Conservation (phyloP, 371 early-diverging fungal species). For the Mucor velutinosus region DNA sequence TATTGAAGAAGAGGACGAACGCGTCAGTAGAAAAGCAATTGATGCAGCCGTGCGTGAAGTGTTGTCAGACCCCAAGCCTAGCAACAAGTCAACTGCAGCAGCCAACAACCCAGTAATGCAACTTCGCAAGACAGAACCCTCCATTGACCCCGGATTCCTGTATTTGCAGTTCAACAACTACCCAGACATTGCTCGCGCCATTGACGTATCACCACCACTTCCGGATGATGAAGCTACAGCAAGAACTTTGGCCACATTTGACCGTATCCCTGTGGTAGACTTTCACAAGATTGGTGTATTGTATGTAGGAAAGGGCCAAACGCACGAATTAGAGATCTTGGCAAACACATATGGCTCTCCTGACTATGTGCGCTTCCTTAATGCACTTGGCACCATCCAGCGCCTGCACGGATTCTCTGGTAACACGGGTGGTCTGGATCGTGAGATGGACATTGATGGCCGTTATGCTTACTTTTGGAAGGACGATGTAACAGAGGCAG, state of each 20-base stretch:
- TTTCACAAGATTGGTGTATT: constrained; percentile 95
- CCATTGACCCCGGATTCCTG: constrained; percentile 66
- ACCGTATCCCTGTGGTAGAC: constrained; percentile 89
- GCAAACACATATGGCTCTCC: constrained; percentile 84
- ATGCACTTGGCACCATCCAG: constrained; percentile 75
- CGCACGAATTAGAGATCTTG: constrained; percentile 82
- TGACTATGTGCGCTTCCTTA: constrained; percentile 81
- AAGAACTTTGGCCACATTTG: constrained; percentile 81
- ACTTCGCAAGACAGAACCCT: constrained; percentile 47
- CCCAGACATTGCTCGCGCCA: constrained; percentile 62
- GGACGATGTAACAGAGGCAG: constrained; percentile 85
- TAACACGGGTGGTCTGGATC: constrained; percentile 90
- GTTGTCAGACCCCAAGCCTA: constrained; percentile 29
- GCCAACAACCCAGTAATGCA: constrained; percentile 2
- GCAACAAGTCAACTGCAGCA: background rate
- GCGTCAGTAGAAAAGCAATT: background rate
- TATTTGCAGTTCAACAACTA: constrained; percentile 71
- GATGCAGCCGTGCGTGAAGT: constrained; percentile 26
- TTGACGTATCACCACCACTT: constrained; percentile 67
- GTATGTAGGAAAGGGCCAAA: constrained; percentile 88
- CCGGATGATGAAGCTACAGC: constrained; percentile 77
- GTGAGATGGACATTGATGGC: constrained; percentile 85
- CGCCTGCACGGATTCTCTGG: constrained; percentile 59
- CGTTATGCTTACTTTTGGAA: constrained; percentile 81
- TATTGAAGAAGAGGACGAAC: background rate